phyloP scores from a whole-genome alignment of 2,329 filamentous ascomycete species.

The Epichloe amarillans region DNA sequence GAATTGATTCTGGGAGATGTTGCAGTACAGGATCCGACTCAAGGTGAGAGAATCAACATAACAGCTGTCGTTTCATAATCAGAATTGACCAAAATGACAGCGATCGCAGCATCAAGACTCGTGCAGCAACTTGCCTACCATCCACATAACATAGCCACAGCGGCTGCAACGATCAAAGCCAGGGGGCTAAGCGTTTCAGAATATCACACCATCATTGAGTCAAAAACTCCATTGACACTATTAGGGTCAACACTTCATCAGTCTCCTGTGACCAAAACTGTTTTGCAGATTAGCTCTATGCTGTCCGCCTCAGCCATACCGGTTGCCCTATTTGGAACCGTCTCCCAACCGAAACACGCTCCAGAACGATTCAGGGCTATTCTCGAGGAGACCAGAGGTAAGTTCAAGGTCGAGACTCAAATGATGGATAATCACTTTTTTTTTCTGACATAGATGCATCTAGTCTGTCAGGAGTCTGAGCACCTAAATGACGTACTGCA shows the following conservation, averaged over 20 bases:
- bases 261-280: constrained; percentile 11
- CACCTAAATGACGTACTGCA: constrained; percentile 13
- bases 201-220: constrained; percentile 7
- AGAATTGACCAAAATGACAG: constrained; percentile 5
- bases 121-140: constrained; percentile 10
- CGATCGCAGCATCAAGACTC: constrained; percentile 8
- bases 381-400: constrained; percentile 9
- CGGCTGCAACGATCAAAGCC: constrained; percentile 12
- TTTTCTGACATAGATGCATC: background rate
- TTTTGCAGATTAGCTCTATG: constrained; percentile 14
- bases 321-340: constrained; percentile 8
- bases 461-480: constrained; percentile 10
- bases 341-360: constrained; percentile 5
- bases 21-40: background rate
- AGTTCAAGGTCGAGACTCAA: background rate
- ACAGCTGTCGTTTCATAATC: background rate
- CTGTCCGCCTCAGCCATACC: constrained; percentile 13
- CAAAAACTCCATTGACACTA: constrained; percentile 5
- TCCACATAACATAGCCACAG: constrained; percentile 10
- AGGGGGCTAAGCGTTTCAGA: constrained; percentile 9
- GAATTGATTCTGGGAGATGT: constrained; percentile 5
- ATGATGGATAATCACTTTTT: background rate
- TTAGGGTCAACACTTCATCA: constrained; percentile 13
- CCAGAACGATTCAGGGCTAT: constrained; percentile 8
- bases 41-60: constrained; percentile 6